Evolutionary conservation across 2,329 filamentous ascomycete genomes (phyloP), one percentile per base, ranked within the genome.

Genomic region (Pezicula rhizophila): DNA sequence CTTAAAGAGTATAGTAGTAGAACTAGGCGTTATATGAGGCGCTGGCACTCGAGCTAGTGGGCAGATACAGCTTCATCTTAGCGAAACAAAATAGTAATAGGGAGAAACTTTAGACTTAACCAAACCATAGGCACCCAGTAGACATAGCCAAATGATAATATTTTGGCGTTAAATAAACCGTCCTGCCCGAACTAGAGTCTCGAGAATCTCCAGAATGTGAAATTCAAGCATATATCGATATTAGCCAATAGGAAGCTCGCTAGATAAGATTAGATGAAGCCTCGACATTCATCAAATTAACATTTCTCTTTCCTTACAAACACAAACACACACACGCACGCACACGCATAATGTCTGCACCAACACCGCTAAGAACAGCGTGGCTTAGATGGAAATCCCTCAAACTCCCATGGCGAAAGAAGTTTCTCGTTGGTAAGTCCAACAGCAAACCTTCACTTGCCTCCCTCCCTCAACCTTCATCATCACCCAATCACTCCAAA

Each of bases 351-450:
- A 49, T 49, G 47, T 35, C 43, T 23, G 31, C 46, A 8, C 49
- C 46, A 31, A 45, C 37, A 20, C 26, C 46, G 11, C 31, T 47
- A 12, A 58, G 53, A 40, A 53, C 54, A 49, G 55, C 57, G 15
- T 85, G 80, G 80, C 75, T 74, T 58, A 73, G 69, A 57, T 85
- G 81, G 81, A 84, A 84, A 63, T 66, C 76, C 23, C 68, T 84
- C 45, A 76, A 74, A 41, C 67, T 85, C 3, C 81, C 81, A 54
- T 84, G 81, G 80, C 77, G 81, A 47, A 82, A 78, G 54, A 73
- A 74, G 45, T 80, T 83, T 60, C 75, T 84, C 35, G 71, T 81
- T 53, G 81, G 81, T 83, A 64, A 52, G 73, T 64, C 20, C 35
- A 26, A 45, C 38, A 37, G 25, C 41, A 18, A 15, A 34, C 15